Conservation (phyloP, 371 early-diverging fungal genomes). For the Chytridium lagenaria region DNA sequence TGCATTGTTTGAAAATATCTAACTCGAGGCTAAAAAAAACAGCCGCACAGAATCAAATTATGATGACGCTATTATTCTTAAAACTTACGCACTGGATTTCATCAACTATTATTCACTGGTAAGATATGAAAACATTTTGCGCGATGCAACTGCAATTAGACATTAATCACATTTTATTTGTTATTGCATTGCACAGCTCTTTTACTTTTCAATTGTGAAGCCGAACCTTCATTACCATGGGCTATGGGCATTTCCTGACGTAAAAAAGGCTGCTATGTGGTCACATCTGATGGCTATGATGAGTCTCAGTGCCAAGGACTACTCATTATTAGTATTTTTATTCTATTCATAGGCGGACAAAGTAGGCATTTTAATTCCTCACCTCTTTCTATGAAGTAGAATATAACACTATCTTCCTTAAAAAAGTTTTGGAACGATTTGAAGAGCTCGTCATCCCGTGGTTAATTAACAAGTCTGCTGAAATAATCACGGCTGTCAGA, state of each 20-base stretch:
- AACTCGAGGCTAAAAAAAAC: too few relatives aligned
- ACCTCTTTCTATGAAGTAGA: not conserved
- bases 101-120: conserved; percentile 60
- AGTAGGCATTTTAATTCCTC: conserved; percentile 7
- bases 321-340: conserved; percentile 27
- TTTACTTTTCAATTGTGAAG: conserved; percentile 33
- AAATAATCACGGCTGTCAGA: conserved; percentile 6
- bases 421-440: conserved; percentile 26
- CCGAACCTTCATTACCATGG: conserved; percentile 38
- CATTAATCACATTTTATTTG: too few relatives aligned
- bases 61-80: conserved; percentile 60
- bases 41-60: conserved; percentile 52
- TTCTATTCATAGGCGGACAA: conserved; percentile 32
- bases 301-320: conserved; percentile 14
- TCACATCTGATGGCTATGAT: not conserved
- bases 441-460: conserved; percentile 31
- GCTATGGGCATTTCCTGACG: conserved; percentile 14
- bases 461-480: conserved; percentile 21
- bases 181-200: too few relatives aligned
- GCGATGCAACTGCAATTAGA: too few relatives aligned
- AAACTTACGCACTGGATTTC: conserved; percentile 63
- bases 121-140: conserved; percentile 12
- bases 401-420: not conserved
- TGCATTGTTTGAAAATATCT: too few relatives aligned
- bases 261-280: conserved; percentile 35